These are phyloP conservation scores for Mortierella antarctica DNA, from an alignment of 192 early-diverging fungal species.

Conservation along the genomic window DNA sequence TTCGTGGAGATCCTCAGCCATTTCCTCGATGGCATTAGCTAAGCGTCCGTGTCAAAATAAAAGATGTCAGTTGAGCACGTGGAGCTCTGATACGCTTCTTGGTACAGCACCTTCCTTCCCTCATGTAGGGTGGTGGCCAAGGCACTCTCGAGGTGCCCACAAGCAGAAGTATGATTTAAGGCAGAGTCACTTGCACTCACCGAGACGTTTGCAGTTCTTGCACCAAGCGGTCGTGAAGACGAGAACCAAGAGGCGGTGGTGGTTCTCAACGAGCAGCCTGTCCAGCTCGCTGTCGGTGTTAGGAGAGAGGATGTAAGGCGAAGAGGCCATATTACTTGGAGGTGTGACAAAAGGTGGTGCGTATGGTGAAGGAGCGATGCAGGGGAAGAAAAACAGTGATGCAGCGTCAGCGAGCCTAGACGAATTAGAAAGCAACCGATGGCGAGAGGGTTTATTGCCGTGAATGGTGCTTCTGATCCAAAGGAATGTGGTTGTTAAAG, in stretches of 20 bases:
- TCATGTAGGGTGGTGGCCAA: not conserved
- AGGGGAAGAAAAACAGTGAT: too few relatives aligned
- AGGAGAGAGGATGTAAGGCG: conserved; percentile 41
- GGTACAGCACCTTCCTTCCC: not conserved
- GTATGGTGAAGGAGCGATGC: too few relatives aligned
- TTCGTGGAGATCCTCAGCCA: conserved; percentile 35
- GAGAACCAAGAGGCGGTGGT: conserved; percentile 28
- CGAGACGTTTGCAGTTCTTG: conserved; percentile 51
- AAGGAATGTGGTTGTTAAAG: too few relatives aligned
- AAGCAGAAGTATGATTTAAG: not conserved
- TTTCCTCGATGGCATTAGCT: conserved; percentile 30
- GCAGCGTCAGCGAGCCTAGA: too few relatives aligned
- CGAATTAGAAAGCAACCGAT: too few relatives aligned
- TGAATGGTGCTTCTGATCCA: too few relatives aligned
- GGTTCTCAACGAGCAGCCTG: conserved; percentile 23
- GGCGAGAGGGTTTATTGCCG: too few relatives aligned
- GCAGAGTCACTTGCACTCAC: conserved; percentile 5
- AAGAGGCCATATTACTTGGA: not conserved
- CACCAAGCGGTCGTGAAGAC: conserved; percentile 51
- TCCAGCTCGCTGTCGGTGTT: conserved; percentile 44
- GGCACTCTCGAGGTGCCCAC: not conserved
- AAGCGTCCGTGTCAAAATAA: not conserved
- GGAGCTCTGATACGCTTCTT: not conserved
- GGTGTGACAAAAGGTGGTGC: too few relatives aligned
- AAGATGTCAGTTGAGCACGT: not conserved